A percentile compares a stretch with the other conserved stretches of the same genome.
Evolutionary conservation across 1,139 yeast genomes (phyloP).

Genomic region (Pichia sp.): DNA sequence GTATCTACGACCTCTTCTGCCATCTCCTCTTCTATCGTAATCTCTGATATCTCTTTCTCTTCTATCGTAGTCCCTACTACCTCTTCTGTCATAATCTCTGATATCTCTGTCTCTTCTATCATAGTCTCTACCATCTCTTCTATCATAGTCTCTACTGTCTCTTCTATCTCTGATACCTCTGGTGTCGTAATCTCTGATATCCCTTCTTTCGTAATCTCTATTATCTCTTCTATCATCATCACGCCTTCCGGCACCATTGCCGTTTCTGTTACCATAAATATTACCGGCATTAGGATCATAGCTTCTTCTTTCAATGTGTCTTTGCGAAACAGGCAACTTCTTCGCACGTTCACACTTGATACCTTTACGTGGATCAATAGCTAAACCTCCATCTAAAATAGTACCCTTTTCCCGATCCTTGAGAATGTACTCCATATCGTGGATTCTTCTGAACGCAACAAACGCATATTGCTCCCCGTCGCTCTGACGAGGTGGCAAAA

Average conservation of each 20-base stretch:
- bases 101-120: conserved; percentile 22
- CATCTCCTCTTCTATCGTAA: not conserved
- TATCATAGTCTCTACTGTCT: conserved; percentile 15
- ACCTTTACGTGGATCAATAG: conserved; percentile 39
- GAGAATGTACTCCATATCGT: conserved; percentile 63
- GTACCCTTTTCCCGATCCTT: conserved; percentile 46
- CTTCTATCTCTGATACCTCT: conserved; percentile 22
- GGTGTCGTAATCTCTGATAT: conserved; percentile 19
- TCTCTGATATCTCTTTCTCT: not conserved
- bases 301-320: conserved; percentile 8
- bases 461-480: conserved; percentile 71
- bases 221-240: conserved; percentile 22
- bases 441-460: conserved; percentile 60
- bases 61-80: conserved; percentile 1
- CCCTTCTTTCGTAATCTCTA: conserved; percentile 17
- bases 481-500: conserved; percentile 66
- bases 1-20: not conserved
- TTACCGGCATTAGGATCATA: conserved; percentile 15
- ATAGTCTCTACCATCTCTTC: conserved; percentile 31
- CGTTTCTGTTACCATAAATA: conserved; percentile 28
- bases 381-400: conserved; percentile 27
- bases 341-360: conserved; percentile 60
- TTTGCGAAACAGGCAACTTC: conserved; percentile 46
- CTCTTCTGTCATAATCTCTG: conserved; percentile 1
- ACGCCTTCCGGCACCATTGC: conserved; percentile 30